Base-by-base conservation (phyloP, 2,329 filamentous ascomycete genomes). In the Ilyonectria robusta region DNA sequence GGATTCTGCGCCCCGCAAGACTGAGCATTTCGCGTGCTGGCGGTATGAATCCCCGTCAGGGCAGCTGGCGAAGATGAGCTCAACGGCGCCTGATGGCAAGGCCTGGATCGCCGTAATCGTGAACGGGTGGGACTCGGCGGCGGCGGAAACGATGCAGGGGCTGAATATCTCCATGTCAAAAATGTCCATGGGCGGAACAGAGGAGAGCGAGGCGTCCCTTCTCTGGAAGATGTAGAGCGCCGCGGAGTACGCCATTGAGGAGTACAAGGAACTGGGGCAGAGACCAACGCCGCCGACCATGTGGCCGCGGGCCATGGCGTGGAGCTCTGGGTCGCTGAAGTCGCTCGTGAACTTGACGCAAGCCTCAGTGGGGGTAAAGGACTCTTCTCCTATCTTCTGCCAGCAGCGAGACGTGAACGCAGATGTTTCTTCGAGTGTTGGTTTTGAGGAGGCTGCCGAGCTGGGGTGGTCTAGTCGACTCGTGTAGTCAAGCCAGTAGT, bases 401-500 rank as follows among this genome's bases (percentile, higher is more conserved):
- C 70, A 86, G 88, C 17, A 94, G 83, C 10, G 86, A 86, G 15
- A n/a, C 5, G 13, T n/a, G 15, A 42, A n/a, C 37, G 13, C 15
- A 17, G 15, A 3, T n/a, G 13, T 7, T n/a, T 42, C 37, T n/a
- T 42, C 37, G 37, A 42, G 17, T n/a, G 37, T 17, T 4, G 37
- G 37, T n/a, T 42, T n/a, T 17, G 15, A 17, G 15, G 13, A n/a
- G 17, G 15, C 15, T 17, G 15, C 15, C 17, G 37, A 42, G 15
- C 37, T n/a, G 37, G 13, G 15, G 4, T 23, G 4, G 23, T 23
- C 23, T 3, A 23, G 23, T 23, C 23, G 23, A n/a, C 93, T 91
- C 62, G 86, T 80, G 71, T 89, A 90, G 71, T 86, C 81, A 31
- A 89, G 83, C 88, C 88, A 90, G 78, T 94, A 94, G 70, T 88